A percentile compares a stretch with the other conserved stretches of the same genome.
phyloP scores from a whole-genome alignment of 495 filamentous ascomycete species.

The Lindgomyces ingoldianus region DNA sequence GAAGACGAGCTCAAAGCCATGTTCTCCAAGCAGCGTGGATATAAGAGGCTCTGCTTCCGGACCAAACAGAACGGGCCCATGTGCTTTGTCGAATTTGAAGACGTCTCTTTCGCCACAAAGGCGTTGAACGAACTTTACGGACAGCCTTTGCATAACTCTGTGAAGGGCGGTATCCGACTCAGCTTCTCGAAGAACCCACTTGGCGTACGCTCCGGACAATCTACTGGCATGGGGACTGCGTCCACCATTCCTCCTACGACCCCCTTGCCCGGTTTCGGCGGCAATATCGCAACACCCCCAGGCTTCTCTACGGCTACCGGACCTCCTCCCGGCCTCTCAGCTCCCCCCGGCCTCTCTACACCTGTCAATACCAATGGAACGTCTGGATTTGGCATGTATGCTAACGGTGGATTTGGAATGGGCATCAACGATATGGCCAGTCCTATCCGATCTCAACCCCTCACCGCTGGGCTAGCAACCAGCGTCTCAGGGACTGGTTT shows the following conservation, averaged over 20 bases:
- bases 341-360: constrained; percentile 34
- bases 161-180: constrained; percentile 95
- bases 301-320: constrained; percentile 40
- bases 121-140: constrained; percentile 91
- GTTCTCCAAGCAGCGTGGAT: constrained; percentile 92
- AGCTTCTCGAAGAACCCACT: constrained; percentile 98
- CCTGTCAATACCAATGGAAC: constrained; percentile 26
- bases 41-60: constrained; percentile 95
- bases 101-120: constrained; percentile 90
- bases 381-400: constrained; percentile 29
- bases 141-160: constrained; percentile 81
- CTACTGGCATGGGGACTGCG: constrained; percentile 55
- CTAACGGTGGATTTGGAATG: constrained; percentile 32
- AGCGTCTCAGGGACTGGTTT: constrained; percentile 30
- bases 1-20: constrained; percentile 96
- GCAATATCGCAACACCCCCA: constrained; percentile 25
- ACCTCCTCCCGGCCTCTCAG: constrained; percentile 38
- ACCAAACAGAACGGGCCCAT: constrained; percentile 98
- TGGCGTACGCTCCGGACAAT: constrained; percentile 81
- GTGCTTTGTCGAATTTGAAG: constrained; percentile 99
- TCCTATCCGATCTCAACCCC: constrained; percentile 25
- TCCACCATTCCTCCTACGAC: constrained; percentile 55
- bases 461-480: constrained; percentile 25
- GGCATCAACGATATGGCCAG: constrained; percentile 29
- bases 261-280: constrained; percentile 45